Base-by-base conservation (phyloP, 345 rosid genomes). In the Eucalyptus shirleyi region DNA sequence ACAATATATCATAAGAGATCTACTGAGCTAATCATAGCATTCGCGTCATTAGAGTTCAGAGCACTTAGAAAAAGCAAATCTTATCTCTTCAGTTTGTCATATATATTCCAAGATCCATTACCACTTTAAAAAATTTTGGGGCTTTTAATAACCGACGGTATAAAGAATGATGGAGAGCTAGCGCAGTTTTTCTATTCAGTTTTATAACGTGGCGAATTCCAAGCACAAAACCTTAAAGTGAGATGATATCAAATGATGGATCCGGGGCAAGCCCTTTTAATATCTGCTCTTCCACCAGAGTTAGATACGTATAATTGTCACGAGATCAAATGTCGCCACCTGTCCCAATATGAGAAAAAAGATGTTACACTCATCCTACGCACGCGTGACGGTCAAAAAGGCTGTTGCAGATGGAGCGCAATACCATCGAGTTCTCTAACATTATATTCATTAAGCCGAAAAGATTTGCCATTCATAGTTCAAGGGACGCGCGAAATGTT, bases 371-470 rank as follows among this genome's bases (percentile, higher is more conserved):
- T n/a, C 30, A 16, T 44, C 44, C 19, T 47, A 37, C 44, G 86
- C 90, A 91, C 90, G 92, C 93, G 92, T 89, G 92, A 86, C 88
- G 30, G 65, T 92, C 87, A 89, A 90, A 91, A 91, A 60, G 26
- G 91, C 69, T 14, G 40, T 8, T 80, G 77, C 65, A 86, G 89
- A 90, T 88, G 89, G 87, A 91, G n/a, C 89, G 90, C 94, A 88
- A 89, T 88, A 89, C 37, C 86, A 59, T 49, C 5, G 44, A 51
- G 21, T 44, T 28, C 65, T 44, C 18, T 19, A 18, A 11, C 82
- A 37, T 72, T 72, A 19, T 12, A 37, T 19, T 72, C 40, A 37
- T 72, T 21, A 34, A 10, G 81, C 82, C 45, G 26, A 19, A 37
- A 19, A 18, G 45, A 34, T 37, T 72, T 69, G 3, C 47, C 30